A percentile compares a stretch with the other conserved stretches of the same genome.
phyloP scores from a whole-genome alignment of 2,329 filamentous ascomycete species.

The Colletotrichum sp. region DNA sequence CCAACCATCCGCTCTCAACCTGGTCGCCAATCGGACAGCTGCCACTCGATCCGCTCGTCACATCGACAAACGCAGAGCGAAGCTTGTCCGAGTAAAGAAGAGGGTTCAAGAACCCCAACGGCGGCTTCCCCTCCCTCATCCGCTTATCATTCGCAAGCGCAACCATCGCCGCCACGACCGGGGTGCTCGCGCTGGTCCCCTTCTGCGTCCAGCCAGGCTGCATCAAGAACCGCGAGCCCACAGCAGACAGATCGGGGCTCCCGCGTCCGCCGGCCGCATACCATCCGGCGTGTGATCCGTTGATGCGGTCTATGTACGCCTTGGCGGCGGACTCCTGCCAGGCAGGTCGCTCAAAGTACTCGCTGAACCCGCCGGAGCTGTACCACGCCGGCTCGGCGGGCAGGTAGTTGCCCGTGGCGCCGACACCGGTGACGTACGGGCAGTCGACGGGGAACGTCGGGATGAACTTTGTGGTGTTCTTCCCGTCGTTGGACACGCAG shows the following conservation, averaged over 20 bases:
- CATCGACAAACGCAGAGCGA: background rate
- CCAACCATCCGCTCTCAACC: background rate
- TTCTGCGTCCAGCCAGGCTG: conserved; percentile 31
- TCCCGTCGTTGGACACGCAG: conserved; percentile 62
- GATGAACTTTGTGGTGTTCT: conserved; percentile 56
- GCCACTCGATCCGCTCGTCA: background rate
- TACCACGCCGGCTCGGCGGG: conserved; percentile 39
- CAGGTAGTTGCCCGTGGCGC: conserved; percentile 28
- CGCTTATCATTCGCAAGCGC: conserved; percentile 49
- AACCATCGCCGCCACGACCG: conserved; percentile 46
- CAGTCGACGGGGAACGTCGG: conserved; percentile 55
- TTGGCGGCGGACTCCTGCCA: conserved; percentile 45
- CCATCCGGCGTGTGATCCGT: conserved; percentile 44
- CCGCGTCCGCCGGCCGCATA: conserved; percentile 50
- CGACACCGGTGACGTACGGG: conserved; percentile 38
- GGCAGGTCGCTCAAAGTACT: conserved; percentile 44
- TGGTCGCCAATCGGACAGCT: background rate
- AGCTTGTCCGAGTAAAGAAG: conserved; percentile 35
- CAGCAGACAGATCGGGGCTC: conserved; percentile 48
- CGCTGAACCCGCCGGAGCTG: conserved; percentile 51
- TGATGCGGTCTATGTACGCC: conserved; percentile 44
- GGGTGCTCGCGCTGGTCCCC: conserved; percentile 39
- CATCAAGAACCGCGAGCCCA: conserved; percentile 57
- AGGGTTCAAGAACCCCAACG: conserved; percentile 51
- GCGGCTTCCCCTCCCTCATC: conserved; percentile 34